A percentile compares a stretch with the other conserved stretches of the same genome.
phyloP scores from a whole-genome alignment of 2,329 filamentous ascomycete genomes.

The Corinectria fuckeliana region DNA sequence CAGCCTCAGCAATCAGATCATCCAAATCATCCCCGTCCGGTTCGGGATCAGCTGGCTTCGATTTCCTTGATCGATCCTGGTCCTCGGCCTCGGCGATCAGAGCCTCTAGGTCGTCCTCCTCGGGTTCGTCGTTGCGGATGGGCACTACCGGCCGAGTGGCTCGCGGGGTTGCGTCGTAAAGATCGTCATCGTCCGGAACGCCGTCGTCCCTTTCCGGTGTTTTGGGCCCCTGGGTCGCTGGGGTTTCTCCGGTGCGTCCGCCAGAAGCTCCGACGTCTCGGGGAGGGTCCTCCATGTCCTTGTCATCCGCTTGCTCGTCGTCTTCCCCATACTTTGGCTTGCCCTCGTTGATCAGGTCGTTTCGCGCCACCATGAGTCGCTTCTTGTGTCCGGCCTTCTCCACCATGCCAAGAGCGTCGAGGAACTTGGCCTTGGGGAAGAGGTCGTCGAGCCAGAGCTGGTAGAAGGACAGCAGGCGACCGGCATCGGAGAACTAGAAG shows the following conservation, averaged over 20 bases:
- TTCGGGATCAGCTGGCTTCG: not conserved
- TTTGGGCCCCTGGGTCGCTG: slow-evolving; percentile 39
- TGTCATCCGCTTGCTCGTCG: slow-evolving; percentile 32
- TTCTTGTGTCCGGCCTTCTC: slow-evolving; percentile 93
- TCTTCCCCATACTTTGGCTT: slow-evolving; percentile 57
- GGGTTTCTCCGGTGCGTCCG: slow-evolving; percentile 49
- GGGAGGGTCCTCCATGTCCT: slow-evolving; percentile 34
- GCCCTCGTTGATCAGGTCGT: slow-evolving; percentile 83
- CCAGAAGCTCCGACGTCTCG: not conserved
- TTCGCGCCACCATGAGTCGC: slow-evolving; percentile 74
- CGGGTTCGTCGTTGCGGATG: slow-evolving; percentile 38
- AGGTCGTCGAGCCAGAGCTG: slow-evolving; percentile 97
- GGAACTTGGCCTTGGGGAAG: slow-evolving; percentile 92
- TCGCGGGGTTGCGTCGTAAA: slow-evolving; percentile 62
- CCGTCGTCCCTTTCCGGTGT: slow-evolving; percentile 32
- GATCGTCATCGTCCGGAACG: slow-evolving; percentile 54
- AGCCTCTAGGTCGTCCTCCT: slow-evolving; percentile 60
- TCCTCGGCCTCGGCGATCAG: slow-evolving; percentile 58
- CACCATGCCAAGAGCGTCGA: slow-evolving; percentile 86
- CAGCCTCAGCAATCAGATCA: slow-evolving; percentile 59
- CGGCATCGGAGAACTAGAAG: slow-evolving; percentile 79
- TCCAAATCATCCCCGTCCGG: slow-evolving; percentile 58
- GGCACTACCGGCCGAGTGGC: slow-evolving; percentile 31
- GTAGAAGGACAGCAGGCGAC: slow-evolving; percentile 84
- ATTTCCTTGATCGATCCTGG: slow-evolving; percentile 21